These are phyloP conservation scores for Monosporozyma unispora DNA, from an alignment of 805 yeast species.

Conservation along the genomic window DNA sequence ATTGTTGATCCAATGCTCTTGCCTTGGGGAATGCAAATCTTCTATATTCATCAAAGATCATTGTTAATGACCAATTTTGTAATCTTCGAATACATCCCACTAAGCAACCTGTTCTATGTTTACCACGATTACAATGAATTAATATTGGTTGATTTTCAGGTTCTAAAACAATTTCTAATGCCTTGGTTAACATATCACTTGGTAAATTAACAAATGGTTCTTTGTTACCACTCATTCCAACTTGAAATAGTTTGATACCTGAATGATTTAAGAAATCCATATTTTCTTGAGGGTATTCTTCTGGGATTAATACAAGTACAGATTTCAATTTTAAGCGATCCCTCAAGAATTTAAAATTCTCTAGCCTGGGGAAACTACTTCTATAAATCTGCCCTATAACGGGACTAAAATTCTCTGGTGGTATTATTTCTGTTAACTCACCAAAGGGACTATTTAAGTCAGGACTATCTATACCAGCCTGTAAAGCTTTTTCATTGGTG, in stretches of 20 bases:
- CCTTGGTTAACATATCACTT: slow-evolving; percentile 61
- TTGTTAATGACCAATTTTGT: slow-evolving; percentile 87
- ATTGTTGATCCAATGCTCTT: slow-evolving; percentile 90
- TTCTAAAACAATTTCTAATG: slow-evolving; percentile 69
- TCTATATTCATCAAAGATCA: slow-evolving; percentile 93
- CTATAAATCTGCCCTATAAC: slow-evolving; percentile 75
- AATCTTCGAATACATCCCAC: slow-evolving; percentile 85
- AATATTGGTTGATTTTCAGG: slow-evolving; percentile 87
- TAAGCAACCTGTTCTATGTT: slow-evolving; percentile 93
- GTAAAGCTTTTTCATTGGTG: not conserved
- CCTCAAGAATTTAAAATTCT: slow-evolving; percentile 64
- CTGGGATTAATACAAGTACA: slow-evolving; percentile 79
- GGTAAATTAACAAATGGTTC: slow-evolving; percentile 83
- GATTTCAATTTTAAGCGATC: slow-evolving; percentile 54
- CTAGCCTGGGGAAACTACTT: slow-evolving; percentile 81
- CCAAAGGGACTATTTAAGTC: too few species aligned
- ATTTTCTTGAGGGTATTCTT: slow-evolving; percentile 79
- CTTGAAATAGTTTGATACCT: slow-evolving; percentile 65
- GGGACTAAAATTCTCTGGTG: slow-evolving; percentile 89
- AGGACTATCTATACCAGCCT: not conserved
- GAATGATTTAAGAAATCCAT: slow-evolving; percentile 50
- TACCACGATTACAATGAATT: slow-evolving; percentile 93
- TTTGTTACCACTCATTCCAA: slow-evolving; percentile 92
- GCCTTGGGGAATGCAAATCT: slow-evolving; percentile 93
- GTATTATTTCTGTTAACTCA: slow-evolving; percentile 21